A percentile compares a stretch with the other conserved stretches of the same genome.
Conservation (phyloP, 2,329 filamentous ascomycete genomes). For the Ophiocordyceps sinensis region DNA sequence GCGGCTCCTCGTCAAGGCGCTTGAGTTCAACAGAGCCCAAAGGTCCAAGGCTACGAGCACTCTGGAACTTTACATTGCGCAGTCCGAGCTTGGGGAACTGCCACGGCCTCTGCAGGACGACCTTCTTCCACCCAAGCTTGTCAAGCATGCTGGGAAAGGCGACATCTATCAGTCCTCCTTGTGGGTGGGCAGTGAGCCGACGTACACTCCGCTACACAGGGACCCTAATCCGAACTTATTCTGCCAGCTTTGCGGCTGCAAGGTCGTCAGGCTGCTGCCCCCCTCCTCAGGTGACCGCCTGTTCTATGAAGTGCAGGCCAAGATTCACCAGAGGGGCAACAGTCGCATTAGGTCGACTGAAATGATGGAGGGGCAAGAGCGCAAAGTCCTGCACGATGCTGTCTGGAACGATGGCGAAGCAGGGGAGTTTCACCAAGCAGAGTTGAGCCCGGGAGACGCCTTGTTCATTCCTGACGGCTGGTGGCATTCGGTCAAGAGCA, state of each 20-base stretch:
- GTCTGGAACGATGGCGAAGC: slow-evolving; percentile 44
- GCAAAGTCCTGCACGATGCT: slow-evolving; percentile 45
- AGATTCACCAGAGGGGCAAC: slow-evolving; percentile 22
- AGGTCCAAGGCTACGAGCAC: slow-evolving; percentile 7
- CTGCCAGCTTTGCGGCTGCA: slow-evolving; percentile 62
- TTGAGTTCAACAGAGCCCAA: slow-evolving; percentile 28
- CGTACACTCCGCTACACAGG: slow-evolving; percentile 78
- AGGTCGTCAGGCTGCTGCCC: slow-evolving; percentile 56
- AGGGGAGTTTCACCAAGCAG: slow-evolving; percentile 32
- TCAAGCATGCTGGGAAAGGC: slow-evolving; percentile 51
- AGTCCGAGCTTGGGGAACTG: slow-evolving; percentile 57
- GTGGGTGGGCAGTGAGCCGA: slow-evolving; percentile 79
- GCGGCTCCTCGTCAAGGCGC: slow-evolving; percentile 44
- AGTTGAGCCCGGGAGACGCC: slow-evolving; percentile 37
- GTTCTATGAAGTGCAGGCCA: slow-evolving; percentile 38
- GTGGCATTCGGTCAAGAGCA: slow-evolving; percentile 31
- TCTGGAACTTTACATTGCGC: slow-evolving; percentile 66
- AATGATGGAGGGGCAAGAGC: slow-evolving; percentile 81
- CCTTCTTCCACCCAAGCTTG: slow-evolving; percentile 51
- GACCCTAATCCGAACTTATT: slow-evolving; percentile 94
- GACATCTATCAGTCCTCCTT: slow-evolving; percentile 80
- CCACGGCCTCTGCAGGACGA: slow-evolving; percentile 48
- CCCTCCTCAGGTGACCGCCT: slow-evolving; percentile 49
- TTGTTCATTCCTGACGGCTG: slow-evolving; percentile 28
- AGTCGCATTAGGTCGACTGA: slow-evolving; percentile 57